These are phyloP conservation scores for Penicillium fimorum DNA, from an alignment of 495 filamentous ascomycete genomes.

Conservation along the genomic window DNA sequence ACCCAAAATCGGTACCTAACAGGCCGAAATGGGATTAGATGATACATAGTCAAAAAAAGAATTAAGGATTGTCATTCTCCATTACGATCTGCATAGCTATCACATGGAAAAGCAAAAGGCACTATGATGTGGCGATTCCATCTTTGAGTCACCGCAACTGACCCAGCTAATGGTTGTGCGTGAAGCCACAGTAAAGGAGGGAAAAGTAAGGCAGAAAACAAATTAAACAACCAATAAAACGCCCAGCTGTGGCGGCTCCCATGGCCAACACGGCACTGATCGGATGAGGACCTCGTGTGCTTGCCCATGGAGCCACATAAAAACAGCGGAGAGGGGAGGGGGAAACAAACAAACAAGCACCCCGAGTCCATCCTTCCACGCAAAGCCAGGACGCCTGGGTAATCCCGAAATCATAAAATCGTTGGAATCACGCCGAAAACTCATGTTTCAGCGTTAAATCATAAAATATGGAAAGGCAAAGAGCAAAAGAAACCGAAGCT, in stretches of 20 bases:
- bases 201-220: background rate
- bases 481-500: background rate
- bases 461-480: background rate
- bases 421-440: constrained; percentile 5
- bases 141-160: background rate
- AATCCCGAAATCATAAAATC: constrained; percentile 1
- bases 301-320: background rate
- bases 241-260: background rate
- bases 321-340: background rate
- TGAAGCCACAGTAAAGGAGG: background rate
- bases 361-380: background rate
- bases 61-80: constrained; percentile 21
- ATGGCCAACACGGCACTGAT: background rate
- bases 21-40: constrained; percentile 2
- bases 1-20: constrained; percentile 19
- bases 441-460: constrained; percentile 1
- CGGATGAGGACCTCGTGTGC: background rate
- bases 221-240: background rate
- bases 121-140: background rate
- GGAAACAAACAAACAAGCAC: background rate
- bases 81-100: constrained; percentile 17
- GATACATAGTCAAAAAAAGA: background rate
- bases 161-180: background rate
- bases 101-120: constrained; percentile 2
- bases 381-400: constrained; percentile 5